These are phyloP conservation scores for Calonectria henricotiae DNA, from an alignment of 2,329 filamentous ascomycete species.

Conservation along the genomic window DNA sequence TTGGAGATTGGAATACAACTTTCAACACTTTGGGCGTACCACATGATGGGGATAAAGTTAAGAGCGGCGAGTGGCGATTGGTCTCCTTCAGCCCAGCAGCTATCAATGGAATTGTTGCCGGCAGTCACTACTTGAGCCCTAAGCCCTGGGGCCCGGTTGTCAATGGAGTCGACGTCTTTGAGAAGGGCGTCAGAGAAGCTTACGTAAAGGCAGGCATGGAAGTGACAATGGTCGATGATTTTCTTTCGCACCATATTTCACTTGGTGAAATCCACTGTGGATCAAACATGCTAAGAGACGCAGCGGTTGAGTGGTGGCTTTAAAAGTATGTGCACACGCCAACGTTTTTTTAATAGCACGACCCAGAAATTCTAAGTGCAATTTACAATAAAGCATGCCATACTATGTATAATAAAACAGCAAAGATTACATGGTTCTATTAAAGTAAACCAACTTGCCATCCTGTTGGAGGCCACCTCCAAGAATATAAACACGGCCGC, in stretches of 20 bases:
- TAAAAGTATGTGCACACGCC: not conserved
- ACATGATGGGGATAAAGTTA: conserved; percentile 6
- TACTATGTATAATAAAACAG: not conserved
- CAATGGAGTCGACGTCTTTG: conserved; percentile 47
- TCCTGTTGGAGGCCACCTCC: not conserved
- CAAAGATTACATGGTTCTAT: not conserved
- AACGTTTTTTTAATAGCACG: not conserved
- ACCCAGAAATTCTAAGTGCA: no score
- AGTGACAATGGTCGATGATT: conserved; percentile 48
- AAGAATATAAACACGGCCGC: not conserved
- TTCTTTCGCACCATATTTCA: conserved; percentile 46
- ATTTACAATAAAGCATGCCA: no score
- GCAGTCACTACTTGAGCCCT: conserved; percentile 44
- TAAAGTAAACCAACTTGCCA: not conserved
- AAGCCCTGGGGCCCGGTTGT: conserved; percentile 49
- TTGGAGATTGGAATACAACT: not conserved
- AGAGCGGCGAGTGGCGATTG: conserved; percentile 28
- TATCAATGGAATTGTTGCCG: conserved; percentile 49
- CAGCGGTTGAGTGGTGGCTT: conserved; percentile 43
- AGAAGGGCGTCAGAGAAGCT: conserved; percentile 37
- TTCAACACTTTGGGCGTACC: not conserved
- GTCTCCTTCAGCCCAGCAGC: conserved; percentile 42
- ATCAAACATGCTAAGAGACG: conserved; percentile 46
- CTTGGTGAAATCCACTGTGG: conserved; percentile 51
- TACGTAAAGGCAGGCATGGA: conserved; percentile 43